These are phyloP conservation scores for Talaromyces wortmannii DNA, from an alignment of 495 filamentous ascomycete species.

Conservation along the genomic window DNA sequence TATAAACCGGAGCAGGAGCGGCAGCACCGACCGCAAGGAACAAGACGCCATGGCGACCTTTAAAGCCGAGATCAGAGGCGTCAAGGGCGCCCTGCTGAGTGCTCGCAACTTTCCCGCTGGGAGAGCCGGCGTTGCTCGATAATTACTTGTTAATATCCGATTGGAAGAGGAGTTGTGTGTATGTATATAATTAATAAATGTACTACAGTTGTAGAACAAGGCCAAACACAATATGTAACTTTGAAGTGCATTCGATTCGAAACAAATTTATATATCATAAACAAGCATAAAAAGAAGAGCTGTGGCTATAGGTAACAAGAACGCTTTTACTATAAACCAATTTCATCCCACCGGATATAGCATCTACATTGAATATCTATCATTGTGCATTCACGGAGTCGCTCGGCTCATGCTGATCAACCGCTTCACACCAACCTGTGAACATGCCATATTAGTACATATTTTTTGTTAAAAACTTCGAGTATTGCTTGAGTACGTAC, in stretches of 20 bases:
- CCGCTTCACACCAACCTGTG: constrained; percentile 82
- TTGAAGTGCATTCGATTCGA: too few relatives aligned
- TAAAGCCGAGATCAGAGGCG: constrained; percentile 76
- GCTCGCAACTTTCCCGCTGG: constrained; percentile 58
- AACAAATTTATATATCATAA: background rate
- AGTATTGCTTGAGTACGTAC: constrained; percentile 43
- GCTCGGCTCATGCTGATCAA: constrained; percentile 86
- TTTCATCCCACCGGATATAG: background rate
- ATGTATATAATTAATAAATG: background rate
- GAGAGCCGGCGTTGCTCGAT: constrained; percentile 7
- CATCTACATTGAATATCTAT: constrained; percentile 2
- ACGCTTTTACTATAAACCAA: background rate
- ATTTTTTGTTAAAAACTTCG: constrained; percentile 1
- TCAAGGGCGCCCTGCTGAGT: constrained; percentile 91
- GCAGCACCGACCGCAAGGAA: constrained; percentile 43
- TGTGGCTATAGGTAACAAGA: background rate
- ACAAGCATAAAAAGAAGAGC: background rate
- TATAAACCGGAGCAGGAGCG: constrained; percentile 19
- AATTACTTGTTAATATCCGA: background rate
- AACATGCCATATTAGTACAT: constrained; percentile 1
- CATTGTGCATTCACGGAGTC: constrained; percentile 36
- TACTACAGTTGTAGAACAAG: too few relatives aligned
- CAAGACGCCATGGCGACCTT: constrained; percentile 74
- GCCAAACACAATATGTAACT: too few relatives aligned
- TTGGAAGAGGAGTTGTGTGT: background rate